Evolutionary conservation across 2,329 filamentous ascomycete species (phyloP), one percentile per base, ranked within the genome.

Genomic region (Penicillium paneum): DNA sequence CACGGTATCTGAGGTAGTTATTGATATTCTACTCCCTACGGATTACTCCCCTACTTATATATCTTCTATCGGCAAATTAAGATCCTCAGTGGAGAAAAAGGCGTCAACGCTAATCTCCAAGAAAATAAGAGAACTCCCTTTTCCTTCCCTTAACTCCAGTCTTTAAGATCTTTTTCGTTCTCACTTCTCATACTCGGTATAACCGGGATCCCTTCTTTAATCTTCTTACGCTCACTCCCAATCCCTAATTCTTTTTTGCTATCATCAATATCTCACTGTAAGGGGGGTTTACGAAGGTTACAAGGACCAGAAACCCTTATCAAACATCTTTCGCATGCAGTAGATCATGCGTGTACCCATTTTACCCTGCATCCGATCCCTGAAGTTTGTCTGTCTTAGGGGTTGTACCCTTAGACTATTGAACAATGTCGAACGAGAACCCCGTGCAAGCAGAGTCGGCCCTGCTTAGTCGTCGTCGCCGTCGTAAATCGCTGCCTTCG

Each of bases 401-500:
- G 35, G 34, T 44, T 43, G 29, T 39, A 26, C 43, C 52, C 39
- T 49, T 36, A 47, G 48, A 63, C 56, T 66, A 61, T 66, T 68
- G 64, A 60, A 64, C 62, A 53, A 72, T 73, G 70, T 58, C 60
- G 28, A 52, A 65, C 39, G 61, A 69, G 49, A 57, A 57, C 44
- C 60, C 57, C 35, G 49, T 61, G 47, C 64, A 62, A 54, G 62
- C 64, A 52, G 66, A 65, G 32, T 64, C 64, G 17, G 62, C 63
- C n/a, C 62, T 69, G 55, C 65, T 62, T 53, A 69, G 50, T 55
- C 67, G 57, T 46, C 69, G 62, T 64, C 75, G 68, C 59, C 76
- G 75, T 69, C 81, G 82, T 59, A 78, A 75, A 49, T 73, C 77
- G 28, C 61, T 71, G 46, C 67, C 71, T 41, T 64, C 64, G 48